These are phyloP conservation scores for Oryza officinalis DNA, from an alignment of 176 grass and related monocot genomes.

Conservation along the genomic window DNA sequence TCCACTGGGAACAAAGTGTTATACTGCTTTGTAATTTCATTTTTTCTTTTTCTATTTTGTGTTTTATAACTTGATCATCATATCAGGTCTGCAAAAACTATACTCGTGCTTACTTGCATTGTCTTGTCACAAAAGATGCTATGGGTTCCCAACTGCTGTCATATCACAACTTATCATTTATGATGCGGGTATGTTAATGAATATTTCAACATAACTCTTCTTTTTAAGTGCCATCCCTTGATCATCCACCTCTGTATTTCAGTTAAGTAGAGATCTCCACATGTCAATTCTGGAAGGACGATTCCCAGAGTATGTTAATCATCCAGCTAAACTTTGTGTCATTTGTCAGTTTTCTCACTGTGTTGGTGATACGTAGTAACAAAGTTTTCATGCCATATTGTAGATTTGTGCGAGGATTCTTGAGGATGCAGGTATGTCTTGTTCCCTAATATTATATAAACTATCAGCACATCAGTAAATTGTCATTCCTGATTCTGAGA, in stretches of 20 bases:
- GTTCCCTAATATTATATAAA: background rate
- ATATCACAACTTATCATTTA: conserved; percentile 93
- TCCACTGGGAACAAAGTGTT: background rate
- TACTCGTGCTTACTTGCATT: conserved; percentile 87
- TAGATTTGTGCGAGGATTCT: conserved; percentile 83
- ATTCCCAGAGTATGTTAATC: conserved; percentile 77
- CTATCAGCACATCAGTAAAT: background rate
- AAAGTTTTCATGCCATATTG: conserved; percentile 9
- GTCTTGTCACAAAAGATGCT: conserved; percentile 89
- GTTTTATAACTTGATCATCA: conserved; percentile 28
- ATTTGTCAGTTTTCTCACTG: background rate
- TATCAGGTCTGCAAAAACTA: conserved; percentile 92
- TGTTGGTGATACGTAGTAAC: conserved; percentile 9
- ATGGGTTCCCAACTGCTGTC: conserved; percentile 92
- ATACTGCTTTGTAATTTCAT: background rate
- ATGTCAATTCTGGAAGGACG: conserved; percentile 80
- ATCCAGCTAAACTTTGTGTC: background rate
- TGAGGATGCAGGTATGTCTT: conserved; percentile 71
- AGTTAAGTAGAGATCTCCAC: conserved; percentile 92
- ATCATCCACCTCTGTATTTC: conserved; percentile 31
- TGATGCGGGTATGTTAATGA: conserved; percentile 70
- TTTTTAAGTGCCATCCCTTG: conserved; percentile 13
- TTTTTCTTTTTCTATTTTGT: background rate
- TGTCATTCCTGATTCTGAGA: background rate
- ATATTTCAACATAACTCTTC: background rate